These are phyloP conservation scores for Eucalyptus marginata DNA, from an alignment of 345 rosid species.

Conservation along the genomic window DNA sequence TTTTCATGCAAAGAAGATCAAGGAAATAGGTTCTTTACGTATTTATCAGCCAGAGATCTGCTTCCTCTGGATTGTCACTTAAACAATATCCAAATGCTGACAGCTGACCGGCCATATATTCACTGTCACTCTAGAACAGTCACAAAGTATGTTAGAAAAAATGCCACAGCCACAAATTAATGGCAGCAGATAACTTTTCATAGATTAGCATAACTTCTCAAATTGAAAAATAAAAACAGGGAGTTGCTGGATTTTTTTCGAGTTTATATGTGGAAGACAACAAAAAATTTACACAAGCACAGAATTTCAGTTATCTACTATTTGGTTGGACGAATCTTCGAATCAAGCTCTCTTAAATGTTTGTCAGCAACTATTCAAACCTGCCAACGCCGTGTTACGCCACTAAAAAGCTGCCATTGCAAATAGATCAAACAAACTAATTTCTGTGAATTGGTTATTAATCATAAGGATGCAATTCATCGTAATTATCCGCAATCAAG, in stretches of 20 bases:
- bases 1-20: not conserved
- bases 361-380: not conserved
- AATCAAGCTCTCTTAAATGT: not conserved
- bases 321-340: not conserved
- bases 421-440: not conserved
- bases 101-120: constrained; percentile 98
- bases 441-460: not conserved
- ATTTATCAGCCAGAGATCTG: constrained; percentile 90
- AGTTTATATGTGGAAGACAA: not conserved
- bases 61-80: constrained; percentile 77
- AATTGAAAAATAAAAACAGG: not conserved
- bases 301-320: not conserved
- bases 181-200: not conserved
- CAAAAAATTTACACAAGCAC: not conserved
- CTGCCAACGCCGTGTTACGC: not conserved
- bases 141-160: not conserved
- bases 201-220: not conserved
- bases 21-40: constrained; percentile 37
- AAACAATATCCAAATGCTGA: constrained; percentile 84
- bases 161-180: not conserved
- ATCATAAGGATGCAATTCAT: not conserved
- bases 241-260: not conserved
- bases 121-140: constrained; percentile 83
- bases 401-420: not conserved
- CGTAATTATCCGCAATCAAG: not conserved